Evolutionary conservation across 129 eudicot genomes (phyloP).

Genomic region (Kitagawia praeruptora): DNA sequence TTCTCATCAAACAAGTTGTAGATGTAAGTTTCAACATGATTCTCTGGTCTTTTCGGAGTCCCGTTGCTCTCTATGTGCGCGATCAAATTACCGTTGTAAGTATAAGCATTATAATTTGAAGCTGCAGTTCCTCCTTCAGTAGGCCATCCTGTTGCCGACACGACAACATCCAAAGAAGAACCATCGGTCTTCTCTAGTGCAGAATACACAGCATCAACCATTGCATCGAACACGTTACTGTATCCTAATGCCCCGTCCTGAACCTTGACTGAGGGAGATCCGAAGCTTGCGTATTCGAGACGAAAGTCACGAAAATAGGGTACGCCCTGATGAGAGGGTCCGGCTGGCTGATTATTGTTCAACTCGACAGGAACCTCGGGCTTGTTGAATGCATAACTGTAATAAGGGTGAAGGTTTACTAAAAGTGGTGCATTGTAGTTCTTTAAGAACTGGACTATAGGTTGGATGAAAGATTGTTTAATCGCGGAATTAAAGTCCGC

Average conservation of each 20-base stretch:
- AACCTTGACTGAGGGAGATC: constrained; percentile 2
- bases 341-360: background rate
- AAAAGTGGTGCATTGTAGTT: background rate
- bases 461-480: too few relatives aligned
- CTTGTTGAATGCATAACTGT: background rate
- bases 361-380: background rate
- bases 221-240: constrained; percentile 22
- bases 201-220: constrained; percentile 23
- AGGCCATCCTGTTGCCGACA: constrained; percentile 75
- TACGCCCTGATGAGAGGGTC: background rate
- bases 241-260: constrained; percentile 16
- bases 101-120: constrained; percentile 20
- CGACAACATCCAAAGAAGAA: constrained; percentile 30
- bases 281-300: constrained; percentile 20
- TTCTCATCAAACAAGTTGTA: background rate
- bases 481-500: background rate
- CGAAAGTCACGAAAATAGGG: too few relatives aligned
- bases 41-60: constrained; percentile 22
- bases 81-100: constrained; percentile 29
- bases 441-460: constrained; percentile 5
- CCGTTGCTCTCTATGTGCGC: constrained; percentile 26
- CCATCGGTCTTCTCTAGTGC: constrained; percentile 28
- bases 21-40: background rate
- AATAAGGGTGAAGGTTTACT: constrained; percentile 5
- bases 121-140: constrained; percentile 35